Base-by-base conservation (phyloP, 1,284 basidiomycete species). In the Ganoderma multipileum region DNA sequence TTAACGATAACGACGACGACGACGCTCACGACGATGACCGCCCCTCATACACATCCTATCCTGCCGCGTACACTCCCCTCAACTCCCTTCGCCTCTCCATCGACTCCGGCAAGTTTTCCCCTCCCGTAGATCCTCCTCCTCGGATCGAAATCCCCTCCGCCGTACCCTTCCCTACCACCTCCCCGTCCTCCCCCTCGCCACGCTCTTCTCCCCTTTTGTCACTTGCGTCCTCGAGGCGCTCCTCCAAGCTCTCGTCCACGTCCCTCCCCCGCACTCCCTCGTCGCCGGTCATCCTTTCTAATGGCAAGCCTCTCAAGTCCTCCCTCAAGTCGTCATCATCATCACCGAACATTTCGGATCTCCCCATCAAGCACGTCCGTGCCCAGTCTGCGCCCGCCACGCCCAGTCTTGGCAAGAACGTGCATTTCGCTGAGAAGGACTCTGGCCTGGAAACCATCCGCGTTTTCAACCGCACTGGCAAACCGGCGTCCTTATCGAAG, bases 301-400 rank as follows among this genome's bases (percentile, higher is more conserved):
- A 95, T 73, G 95, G 95, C 64, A 94, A 95, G 79, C 93, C 95
- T 0, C 90, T 98, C 80, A 96, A 96, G 78, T 89, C 94, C 0
- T 95, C 94, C 0, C 87, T 98, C 75, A 97, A 98, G 79, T 87
- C 88, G 0, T 88, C 89, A 14, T 81, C 82, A 3, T 90, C 89
- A 1, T 82, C 86, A 2, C 87, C 87, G 33, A 81, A 84, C 75
- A 84, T 88, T 66, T 79, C 82, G 39, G 82, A 82, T 44, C 78
- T 93, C 16, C 86, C 87, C 44, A 71, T 69, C 67, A 70, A 76
- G 66, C 86, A 86, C 76, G 71, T 80, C 20, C 86, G 85, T 72
- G 84, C 85, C 39, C 83, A 86, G 74, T 91, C 88, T 33, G 91
- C 88, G 47, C 94, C 95, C 0, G 82, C 88, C 2, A 93, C 94